These are phyloP conservation scores for Dactylellina sp. DNA, from an alignment of 2,329 filamentous ascomycete species.

Conservation along the genomic window DNA sequence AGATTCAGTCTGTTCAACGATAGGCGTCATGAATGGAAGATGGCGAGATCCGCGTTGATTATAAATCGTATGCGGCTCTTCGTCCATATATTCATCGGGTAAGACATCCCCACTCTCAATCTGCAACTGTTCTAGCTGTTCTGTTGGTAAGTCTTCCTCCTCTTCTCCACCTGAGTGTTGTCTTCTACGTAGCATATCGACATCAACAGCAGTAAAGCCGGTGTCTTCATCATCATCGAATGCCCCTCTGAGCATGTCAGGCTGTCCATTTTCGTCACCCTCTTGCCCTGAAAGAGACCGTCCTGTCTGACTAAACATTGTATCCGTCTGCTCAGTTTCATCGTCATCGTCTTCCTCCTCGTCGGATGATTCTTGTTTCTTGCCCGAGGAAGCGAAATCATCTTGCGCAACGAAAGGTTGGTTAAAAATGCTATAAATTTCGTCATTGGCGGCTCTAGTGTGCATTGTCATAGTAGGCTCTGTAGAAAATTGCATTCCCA, in stretches of 20 bases:
- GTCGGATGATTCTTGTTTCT: conserved; percentile 65
- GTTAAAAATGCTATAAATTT: conserved; percentile 98
- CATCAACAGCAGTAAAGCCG: conserved; percentile 58
- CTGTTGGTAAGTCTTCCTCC: conserved; percentile 61
- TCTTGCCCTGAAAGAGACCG: conserved; percentile 62
- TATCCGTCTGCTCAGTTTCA: conserved; percentile 62
- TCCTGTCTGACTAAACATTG: conserved; percentile 62
- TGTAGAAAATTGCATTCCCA: conserved; percentile 60
- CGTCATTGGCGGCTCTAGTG: conserved; percentile 92
- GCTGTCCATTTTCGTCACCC: conserved; percentile 57
- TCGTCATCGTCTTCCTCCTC: conserved; percentile 63
- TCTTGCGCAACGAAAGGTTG: conserved; percentile 73
- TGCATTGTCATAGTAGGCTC: conserved; percentile 95
- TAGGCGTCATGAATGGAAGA: conserved; percentile 97
- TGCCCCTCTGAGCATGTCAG: conserved; percentile 46
- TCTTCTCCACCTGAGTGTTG: conserved; percentile 63
- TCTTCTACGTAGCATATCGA: conserved; percentile 61
- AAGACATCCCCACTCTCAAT: conserved; percentile 58
- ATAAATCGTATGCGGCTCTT: conserved; percentile 59
- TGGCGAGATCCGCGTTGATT: conserved; percentile 74
- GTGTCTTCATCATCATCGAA: conserved; percentile 52
- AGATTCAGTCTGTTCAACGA: conserved; percentile 92
- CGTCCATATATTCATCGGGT: conserved; percentile 61
- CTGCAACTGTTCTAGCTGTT: conserved; percentile 60
- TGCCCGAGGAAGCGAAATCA: conserved; percentile 72